Evolutionary conservation across 768 basidiomycete species (phyloP).

Genomic region (Sistotremastrum suecicum): DNA sequence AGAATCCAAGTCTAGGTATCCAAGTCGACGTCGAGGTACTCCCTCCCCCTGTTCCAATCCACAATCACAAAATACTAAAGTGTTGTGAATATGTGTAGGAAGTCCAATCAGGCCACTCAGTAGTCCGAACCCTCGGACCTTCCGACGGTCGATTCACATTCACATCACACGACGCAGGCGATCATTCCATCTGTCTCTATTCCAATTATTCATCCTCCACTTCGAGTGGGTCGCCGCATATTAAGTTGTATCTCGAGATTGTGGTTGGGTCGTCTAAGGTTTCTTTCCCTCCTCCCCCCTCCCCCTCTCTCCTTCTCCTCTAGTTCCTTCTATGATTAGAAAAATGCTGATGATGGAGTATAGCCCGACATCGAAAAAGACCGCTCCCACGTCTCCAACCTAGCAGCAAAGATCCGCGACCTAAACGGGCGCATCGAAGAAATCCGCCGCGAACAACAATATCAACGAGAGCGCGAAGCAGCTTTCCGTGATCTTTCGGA

Average conservation of each 20-base stretch:
- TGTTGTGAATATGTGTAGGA: neutral
- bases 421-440: constrained; percentile 89
- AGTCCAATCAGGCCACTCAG: constrained; percentile 62
- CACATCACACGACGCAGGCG: constrained; percentile 91
- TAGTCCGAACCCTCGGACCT: constrained; percentile 85
- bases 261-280: constrained; percentile 72
- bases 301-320: too few relatives aligned
- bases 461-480: constrained; percentile 90
- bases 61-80: too few relatives aligned
- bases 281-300: too few relatives aligned
- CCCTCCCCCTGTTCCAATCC: too few relatives aligned
- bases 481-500: constrained; percentile 86
- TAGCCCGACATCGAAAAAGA: constrained; percentile 71
- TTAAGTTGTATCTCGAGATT: constrained; percentile 89
- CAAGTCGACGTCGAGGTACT: constrained; percentile 78
- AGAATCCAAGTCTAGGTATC: constrained; percentile 73
- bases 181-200: constrained; percentile 93
- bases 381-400: constrained; percentile 68
- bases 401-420: constrained; percentile 76
- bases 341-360: too few relatives aligned
- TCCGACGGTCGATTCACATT: constrained; percentile 91
- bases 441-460: constrained; percentile 90
- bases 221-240: constrained; percentile 74
- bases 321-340: too few relatives aligned
- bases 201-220: constrained; percentile 66